Base-by-base conservation (phyloP, 192 early-diverging fungal species). In the Mortierella hygrophila region DNA sequence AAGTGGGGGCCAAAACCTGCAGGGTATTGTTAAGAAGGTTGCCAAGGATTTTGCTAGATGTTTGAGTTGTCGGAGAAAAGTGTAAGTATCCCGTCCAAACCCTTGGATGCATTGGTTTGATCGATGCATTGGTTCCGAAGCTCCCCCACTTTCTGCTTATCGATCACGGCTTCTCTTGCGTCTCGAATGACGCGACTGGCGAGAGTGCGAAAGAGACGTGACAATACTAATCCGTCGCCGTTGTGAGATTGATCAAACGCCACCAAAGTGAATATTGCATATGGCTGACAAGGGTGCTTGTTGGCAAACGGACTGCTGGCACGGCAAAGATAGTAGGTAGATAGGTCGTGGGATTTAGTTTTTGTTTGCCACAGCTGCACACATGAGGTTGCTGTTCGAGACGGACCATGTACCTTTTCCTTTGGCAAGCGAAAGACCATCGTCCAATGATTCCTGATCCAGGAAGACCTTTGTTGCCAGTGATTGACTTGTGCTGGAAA, bases 281-380 rank as follows among this genome's bases (percentile, higher is more conserved):
- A 81, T 4, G 73, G 79, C 41, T 81, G 79, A 47, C 18, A 74
- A 18, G 80, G 73, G 20, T 81, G 80, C 69, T 70, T 76, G 7
- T 13, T 37, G 23, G 80, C 41, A 76, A 81, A 81, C 69, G 41
- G 21, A 35, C 57, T 81, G 15, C 74, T 76, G 15, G 68, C 68
- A 44, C 80, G 80, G 41, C 79, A 70, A 38, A 81, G 69, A 29
- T 76, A 81, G 55, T 65, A 75, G 4, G 74, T 81, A 23, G 80
- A 75, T 7, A 74, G 20, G 55, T 81, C 80, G 70, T 47, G 29
- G 38, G 76, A 76, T 21, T 76, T 75, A 35, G 80, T 75, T 44
- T 75, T 81, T 29, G 55, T 37, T 71, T 81, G 80, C 70, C 74
- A 21, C 11, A 75, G 74, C 26, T 81, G 80, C 35, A n/a, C 38